A percentile compares a stretch with the other conserved stretches of the same genome.
phyloP scores from a whole-genome alignment of 306 rosid species.

The Cicer judaicum region DNA sequence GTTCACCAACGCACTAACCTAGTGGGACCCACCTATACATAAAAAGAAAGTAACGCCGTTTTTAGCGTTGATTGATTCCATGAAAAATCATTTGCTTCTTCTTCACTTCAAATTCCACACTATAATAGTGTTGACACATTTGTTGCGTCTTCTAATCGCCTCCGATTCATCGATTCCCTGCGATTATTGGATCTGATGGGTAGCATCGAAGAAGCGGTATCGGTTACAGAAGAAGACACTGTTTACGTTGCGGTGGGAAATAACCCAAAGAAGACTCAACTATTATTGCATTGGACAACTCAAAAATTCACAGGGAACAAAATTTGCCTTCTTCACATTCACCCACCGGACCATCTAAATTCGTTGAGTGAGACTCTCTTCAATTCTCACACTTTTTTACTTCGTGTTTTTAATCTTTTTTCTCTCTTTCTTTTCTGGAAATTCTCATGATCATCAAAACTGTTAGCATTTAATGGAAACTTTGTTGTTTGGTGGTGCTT shows the following conservation, averaged over 20 bases:
- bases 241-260: slow-evolving; percentile 82
- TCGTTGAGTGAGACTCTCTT: slow-evolving; percentile 54
- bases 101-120: slow-evolving; percentile 37
- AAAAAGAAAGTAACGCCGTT: slow-evolving; percentile 1
- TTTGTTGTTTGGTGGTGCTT: not conserved
- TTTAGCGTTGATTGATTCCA: slow-evolving; percentile 4
- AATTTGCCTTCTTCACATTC: slow-evolving; percentile 79
- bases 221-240: slow-evolving; percentile 41
- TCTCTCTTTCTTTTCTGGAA: not conserved
- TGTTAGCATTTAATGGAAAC: not conserved
- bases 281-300: slow-evolving; percentile 63
- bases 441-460: slow-evolving; percentile 21
- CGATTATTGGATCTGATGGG: slow-evolving; percentile 57
- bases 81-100: slow-evolving; percentile 25
- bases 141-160: not conserved
- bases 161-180: not conserved
- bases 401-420: not conserved
- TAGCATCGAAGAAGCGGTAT: slow-evolving; percentile 45
- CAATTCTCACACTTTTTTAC: not conserved
- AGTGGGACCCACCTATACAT: slow-evolving; percentile 30
- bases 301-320: slow-evolving; percentile 60
- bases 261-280: slow-evolving; percentile 50
- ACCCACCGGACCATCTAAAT: slow-evolving; percentile 40
- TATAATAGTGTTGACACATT: not conserved
- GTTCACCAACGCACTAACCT: slow-evolving; percentile 41